phyloP scores from a whole-genome alignment of 352 stramenopile genomes.

The Phytophthora podocarpi region DNA sequence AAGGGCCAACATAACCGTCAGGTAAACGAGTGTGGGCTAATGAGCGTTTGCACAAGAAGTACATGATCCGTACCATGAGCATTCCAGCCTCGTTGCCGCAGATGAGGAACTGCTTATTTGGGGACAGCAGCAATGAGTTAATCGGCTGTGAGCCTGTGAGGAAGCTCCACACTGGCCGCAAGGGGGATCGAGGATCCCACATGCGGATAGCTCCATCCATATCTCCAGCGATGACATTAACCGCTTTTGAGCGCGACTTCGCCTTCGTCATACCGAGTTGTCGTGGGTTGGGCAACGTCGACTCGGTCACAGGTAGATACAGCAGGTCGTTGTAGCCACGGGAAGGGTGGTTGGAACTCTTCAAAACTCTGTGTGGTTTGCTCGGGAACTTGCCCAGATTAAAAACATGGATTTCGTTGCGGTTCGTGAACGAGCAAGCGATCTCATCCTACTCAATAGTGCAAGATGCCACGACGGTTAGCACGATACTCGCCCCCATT shows the following conservation, averaged over 20 bases:
- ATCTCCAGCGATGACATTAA: slow-evolving; percentile 59
- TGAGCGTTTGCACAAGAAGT: background rate
- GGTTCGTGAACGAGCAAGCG: slow-evolving; percentile 69
- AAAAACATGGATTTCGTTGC: slow-evolving; percentile 79
- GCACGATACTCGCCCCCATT: background rate
- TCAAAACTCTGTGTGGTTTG: slow-evolving; percentile 63
- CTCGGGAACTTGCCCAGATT: slow-evolving; percentile 76
- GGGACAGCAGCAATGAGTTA: slow-evolving; percentile 53
- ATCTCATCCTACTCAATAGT: slow-evolving; percentile 62
- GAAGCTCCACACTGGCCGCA: slow-evolving; percentile 60
- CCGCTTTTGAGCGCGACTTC: slow-evolving; percentile 15
- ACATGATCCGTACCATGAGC: slow-evolving; percentile 46
- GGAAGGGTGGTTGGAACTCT: slow-evolving; percentile 68
- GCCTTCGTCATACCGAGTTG: slow-evolving; percentile 2
- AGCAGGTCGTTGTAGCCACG: slow-evolving; percentile 82
- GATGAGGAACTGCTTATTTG: slow-evolving; percentile 53
- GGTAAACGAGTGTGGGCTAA: background rate
- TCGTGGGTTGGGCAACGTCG: background rate
- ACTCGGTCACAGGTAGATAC: slow-evolving; percentile 37
- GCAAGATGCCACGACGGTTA: background rate
- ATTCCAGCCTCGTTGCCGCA: slow-evolving; percentile 66
- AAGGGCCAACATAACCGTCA: slow-evolving; percentile 2
- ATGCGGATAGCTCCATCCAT: slow-evolving; percentile 66
- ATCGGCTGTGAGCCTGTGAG: slow-evolving; percentile 52
- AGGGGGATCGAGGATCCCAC: slow-evolving; percentile 66